phyloP scores from a whole-genome alignment of 805 yeast species.

The Lipomyces starkeyi region DNA sequence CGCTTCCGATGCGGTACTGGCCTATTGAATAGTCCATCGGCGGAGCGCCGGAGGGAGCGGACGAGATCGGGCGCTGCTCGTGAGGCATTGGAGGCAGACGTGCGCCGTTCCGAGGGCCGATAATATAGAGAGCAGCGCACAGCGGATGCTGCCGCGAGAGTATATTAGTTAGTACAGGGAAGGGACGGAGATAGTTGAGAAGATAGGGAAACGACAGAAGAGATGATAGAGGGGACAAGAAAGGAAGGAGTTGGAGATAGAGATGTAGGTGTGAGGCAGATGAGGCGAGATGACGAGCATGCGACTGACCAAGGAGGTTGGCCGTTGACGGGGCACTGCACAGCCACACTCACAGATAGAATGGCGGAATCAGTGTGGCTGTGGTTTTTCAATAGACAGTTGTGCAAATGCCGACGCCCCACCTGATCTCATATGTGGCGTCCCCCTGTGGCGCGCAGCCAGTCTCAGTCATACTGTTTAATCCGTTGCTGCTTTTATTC shows the following conservation, averaged over 20 bases:
- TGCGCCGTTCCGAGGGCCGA: background rate
- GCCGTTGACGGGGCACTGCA: background rate
- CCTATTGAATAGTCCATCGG: slow-evolving; percentile 48
- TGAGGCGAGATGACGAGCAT: background rate
- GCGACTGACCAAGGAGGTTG: no score
- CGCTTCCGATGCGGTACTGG: slow-evolving; percentile 67
- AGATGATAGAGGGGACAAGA: background rate
- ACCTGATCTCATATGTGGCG: background rate
- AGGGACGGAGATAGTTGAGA: background rate
- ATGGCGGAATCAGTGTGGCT: background rate
- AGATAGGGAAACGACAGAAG: background rate
- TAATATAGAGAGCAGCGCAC: background rate
- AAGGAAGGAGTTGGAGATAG: background rate
- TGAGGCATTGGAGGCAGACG: background rate
- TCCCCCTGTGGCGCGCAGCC: background rate
- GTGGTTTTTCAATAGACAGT: background rate
- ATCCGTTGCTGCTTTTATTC: background rate
- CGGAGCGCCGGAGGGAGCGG: slow-evolving; percentile 15
- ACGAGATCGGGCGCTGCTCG: slow-evolving; percentile 22
- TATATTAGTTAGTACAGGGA: background rate
- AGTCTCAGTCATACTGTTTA: no score
- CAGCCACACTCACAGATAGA: background rate
- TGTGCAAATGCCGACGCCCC: background rate
- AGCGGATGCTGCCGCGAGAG: slow-evolving; percentile 1
- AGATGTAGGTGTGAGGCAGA: background rate